phyloP scores from a whole-genome alignment of 2,329 filamentous ascomycete genomes.

The Neofusicoccum umdonicola region DNA sequence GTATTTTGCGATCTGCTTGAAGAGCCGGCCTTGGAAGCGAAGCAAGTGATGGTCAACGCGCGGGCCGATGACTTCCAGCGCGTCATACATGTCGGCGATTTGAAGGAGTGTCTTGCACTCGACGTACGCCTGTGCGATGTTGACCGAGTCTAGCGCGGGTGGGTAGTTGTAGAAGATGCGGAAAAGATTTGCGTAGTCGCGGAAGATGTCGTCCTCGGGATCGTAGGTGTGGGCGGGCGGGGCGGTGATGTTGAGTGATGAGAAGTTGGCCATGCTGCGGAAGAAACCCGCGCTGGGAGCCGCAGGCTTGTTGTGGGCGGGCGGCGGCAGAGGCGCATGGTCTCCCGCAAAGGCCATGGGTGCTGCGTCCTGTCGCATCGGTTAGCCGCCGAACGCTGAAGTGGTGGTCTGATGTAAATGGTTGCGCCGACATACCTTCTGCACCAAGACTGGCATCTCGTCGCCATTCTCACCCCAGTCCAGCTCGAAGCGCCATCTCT shows the following conservation, averaged over 20 bases:
- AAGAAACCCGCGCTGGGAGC: conserved; percentile 72
- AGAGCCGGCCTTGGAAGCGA: conserved; percentile 84
- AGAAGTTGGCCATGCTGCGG: conserved; percentile 81
- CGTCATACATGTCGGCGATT: conserved; percentile 93
- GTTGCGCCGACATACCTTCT: conserved; percentile 56
- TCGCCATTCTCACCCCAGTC: conserved; percentile 70
- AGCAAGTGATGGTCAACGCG: conserved; percentile 91
- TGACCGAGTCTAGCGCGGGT: conserved; percentile 76
- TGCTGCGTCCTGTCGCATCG: conserved; percentile 23
- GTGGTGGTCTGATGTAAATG: not conserved
- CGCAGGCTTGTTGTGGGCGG: conserved; percentile 61
- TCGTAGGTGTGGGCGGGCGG: conserved; percentile 52
- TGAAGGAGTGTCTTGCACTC: conserved; percentile 88
- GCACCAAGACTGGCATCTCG: conserved; percentile 84
- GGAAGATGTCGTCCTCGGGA: conserved; percentile 68
- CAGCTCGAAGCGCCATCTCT: conserved; percentile 83
- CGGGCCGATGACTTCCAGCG: conserved; percentile 80
- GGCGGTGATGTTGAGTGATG: conserved; percentile 48
- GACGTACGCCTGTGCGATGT: conserved; percentile 88
- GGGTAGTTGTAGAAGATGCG: conserved; percentile 94
- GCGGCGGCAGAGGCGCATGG: conserved; percentile 46
- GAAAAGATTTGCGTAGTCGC: conserved; percentile 94
- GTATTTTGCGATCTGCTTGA: conserved; percentile 96
- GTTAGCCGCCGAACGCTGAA: conserved; percentile 20
- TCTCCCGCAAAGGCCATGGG: conserved; percentile 24